Evolutionary conservation across 1,139 yeast genomes (phyloP).

Genomic region (Oligophagozyma castellii): DNA sequence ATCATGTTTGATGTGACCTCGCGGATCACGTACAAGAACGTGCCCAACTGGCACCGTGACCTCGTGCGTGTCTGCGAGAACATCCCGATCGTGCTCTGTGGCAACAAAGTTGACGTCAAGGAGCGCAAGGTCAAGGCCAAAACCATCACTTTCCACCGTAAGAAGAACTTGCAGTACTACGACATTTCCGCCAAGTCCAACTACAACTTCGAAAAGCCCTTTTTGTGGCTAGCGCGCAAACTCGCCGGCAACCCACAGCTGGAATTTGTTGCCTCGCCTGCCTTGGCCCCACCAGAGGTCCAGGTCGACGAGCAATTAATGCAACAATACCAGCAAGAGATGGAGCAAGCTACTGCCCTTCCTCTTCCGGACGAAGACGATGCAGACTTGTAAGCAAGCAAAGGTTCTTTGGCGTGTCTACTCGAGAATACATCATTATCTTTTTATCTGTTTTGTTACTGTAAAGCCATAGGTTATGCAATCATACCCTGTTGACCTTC

Average conservation of each 20-base stretch:
- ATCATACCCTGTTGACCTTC: no score
- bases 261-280: constrained; percentile 98
- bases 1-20: constrained; percentile 99
- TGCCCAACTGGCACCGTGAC: constrained; percentile 99
- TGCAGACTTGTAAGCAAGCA: constrained; percentile 87
- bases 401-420: no score
- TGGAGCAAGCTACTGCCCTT: constrained; percentile 98
- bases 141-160: constrained; percentile 99
- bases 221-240: constrained; percentile 99
- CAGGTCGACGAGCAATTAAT: constrained; percentile 90
- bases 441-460: no score
- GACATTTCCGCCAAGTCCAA: constrained; percentile 99
- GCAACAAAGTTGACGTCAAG: constrained; percentile 99
- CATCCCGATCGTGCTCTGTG: constrained; percentile 97
- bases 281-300: constrained; percentile 99
- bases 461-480: no score
- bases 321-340: constrained; percentile 98
- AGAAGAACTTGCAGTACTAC: constrained; percentile 98
- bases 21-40: constrained; percentile 98
- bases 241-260: constrained; percentile 96
- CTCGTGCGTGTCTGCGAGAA: constrained; percentile 99
- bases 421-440: no score
- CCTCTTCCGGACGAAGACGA: constrained; percentile 99
- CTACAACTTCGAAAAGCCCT: constrained; percentile 99
- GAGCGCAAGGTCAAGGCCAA: constrained; percentile 99